Evolutionary conservation across 2,329 filamentous ascomycete species (phyloP), one percentile per base, ranked within the genome.

Genomic region (Chlorencoelia australis): DNA sequence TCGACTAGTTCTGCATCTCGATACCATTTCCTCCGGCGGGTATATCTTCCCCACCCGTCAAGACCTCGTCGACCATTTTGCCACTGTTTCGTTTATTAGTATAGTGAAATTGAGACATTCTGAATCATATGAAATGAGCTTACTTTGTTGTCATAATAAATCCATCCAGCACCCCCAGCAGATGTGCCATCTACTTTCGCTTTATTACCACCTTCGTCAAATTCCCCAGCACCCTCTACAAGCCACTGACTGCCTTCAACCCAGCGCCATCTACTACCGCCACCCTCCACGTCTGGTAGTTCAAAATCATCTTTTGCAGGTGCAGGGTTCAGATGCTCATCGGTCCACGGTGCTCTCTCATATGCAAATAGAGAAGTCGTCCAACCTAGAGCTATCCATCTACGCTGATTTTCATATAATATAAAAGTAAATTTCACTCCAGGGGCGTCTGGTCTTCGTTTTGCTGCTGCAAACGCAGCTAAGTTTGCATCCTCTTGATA

Each of bases 81-180:
- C 91, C 91, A 98, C 81, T 93, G 32, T 37, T 15, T 5, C 14
- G 19, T 19, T 10, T 24, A 37, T 54, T 35, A 54, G 37, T 27
- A 28, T 13, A 15, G 16, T 18, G 11, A 21, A 3, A 17, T 17
- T 26, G 7, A 26, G 9, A 17, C 26, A 22, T 26, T 13, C 19
- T 16, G 17, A 17, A 10, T 11, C n/a, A 5, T 29, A 11, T n/a
- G 7, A 14, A 31, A 7, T 7, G 14, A 9, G 14, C 65, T 42
- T 63, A 86, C 85, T 77, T 94, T 95, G 58, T 89, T 96, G 54
- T 98, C 91, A 56, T 95, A 98, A 59, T 91, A 98, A 24, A 94
- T 85, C 91, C 91, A 98, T 1, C 88, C 91, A 48, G 79, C 77
- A 67, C 73, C 56, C 56, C 64, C 47, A 37, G 62, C 58, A 35